These are phyloP conservation scores for Coemansia sp. DNA, from an alignment of 192 early-diverging fungal genomes.

Conservation along the genomic window DNA sequence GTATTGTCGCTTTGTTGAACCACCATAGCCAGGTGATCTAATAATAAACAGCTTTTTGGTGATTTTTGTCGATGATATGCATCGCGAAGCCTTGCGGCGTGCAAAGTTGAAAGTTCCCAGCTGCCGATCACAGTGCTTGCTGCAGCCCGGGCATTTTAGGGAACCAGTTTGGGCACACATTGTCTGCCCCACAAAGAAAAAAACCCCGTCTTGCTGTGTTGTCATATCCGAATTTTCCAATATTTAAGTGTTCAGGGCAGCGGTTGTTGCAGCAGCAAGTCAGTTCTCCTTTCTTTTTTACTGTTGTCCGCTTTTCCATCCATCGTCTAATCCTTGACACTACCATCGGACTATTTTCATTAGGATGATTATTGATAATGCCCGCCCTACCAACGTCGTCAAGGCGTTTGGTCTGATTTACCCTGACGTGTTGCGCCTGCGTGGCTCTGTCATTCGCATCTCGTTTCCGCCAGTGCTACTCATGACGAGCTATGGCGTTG, in stretches of 20 bases:
- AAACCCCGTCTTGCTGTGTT: background rate
- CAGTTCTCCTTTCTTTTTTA: background rate
- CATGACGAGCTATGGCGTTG: slow-evolving; percentile 52
- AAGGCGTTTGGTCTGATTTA: slow-evolving; percentile 34
- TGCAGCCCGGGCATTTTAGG: background rate
- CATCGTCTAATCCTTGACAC: background rate
- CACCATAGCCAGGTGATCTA: too few relatives aligned
- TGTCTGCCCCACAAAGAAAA: background rate
- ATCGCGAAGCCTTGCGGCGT: background rate
- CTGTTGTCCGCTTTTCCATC: slow-evolving; percentile 7
- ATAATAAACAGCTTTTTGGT: background rate
- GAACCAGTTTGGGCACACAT: background rate
- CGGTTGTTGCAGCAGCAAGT: background rate
- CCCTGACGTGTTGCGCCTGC: slow-evolving; percentile 47
- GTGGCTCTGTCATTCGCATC: slow-evolving; percentile 55
- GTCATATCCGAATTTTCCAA: background rate
- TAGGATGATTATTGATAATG: slow-evolving; percentile 47
- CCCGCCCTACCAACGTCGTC: slow-evolving; percentile 33
- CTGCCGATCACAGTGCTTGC: background rate
- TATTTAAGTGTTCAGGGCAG: background rate
- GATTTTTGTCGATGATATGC: background rate
- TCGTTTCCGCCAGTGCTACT: slow-evolving; percentile 36
- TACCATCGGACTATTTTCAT: too few relatives aligned
- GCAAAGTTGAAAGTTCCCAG: background rate
- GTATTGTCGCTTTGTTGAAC: background rate